Conservation (phyloP, 176 grass and related monocot genomes). For the Triticum dicoccoides region DNA sequence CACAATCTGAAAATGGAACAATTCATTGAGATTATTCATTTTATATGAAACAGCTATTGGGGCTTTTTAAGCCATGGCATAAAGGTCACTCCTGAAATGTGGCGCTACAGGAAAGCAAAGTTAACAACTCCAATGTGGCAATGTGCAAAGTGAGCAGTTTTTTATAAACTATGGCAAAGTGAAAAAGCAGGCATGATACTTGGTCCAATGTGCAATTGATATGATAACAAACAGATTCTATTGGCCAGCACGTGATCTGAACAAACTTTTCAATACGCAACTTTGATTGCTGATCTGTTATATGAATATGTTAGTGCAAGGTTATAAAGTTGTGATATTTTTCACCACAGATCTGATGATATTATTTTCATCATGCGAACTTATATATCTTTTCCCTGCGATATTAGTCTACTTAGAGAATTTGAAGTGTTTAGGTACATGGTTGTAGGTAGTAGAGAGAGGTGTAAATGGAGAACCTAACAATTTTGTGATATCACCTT, state of each 20-base stretch:
- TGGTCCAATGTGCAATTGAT: background rate
- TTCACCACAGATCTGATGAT: background rate
- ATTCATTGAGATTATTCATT: background rate
- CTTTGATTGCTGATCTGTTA: background rate
- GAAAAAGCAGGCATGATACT: background rate
- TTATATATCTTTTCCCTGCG: background rate
- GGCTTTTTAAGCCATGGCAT: background rate
- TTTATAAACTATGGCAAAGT: background rate
- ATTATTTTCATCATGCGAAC: background rate
- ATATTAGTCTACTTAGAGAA: background rate
- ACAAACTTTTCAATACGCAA: background rate
- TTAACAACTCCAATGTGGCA: too few relatives aligned
- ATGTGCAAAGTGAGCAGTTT: background rate
- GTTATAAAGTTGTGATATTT: background rate
- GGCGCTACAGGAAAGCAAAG: background rate
- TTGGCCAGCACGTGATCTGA: background rate
- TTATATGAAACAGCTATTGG: background rate
- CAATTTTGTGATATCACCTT: constrained; percentile 29
- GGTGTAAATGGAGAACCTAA: background rate
- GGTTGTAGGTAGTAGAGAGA: background rate
- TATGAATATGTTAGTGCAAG: background rate
- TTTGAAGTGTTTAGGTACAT: background rate
- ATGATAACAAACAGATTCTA: background rate
- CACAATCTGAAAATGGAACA: constrained; percentile 30
- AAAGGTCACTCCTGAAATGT: background rate